phyloP scores from a whole-genome alignment of 768 basidiomycete species.

The Coprinopsis sp. region DNA sequence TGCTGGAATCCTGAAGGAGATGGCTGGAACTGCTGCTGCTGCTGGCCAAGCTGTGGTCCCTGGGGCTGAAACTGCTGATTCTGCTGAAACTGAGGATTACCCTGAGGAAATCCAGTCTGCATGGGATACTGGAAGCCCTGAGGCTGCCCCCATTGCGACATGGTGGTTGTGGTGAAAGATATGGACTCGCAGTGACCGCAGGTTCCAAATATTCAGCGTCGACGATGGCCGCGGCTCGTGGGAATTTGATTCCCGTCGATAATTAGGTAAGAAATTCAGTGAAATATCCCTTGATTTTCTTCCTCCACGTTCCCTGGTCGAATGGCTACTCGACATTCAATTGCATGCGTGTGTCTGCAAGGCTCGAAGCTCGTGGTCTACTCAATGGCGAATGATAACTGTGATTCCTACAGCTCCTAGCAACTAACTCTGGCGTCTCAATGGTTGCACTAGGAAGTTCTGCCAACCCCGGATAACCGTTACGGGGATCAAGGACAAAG shows the following conservation, averaged over 20 bases:
- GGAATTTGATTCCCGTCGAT: background rate
- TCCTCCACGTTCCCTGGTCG: too few species aligned
- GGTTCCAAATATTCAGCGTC: conserved; percentile 5
- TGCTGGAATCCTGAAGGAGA: conserved; percentile 26
- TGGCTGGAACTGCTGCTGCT: conserved; percentile 37
- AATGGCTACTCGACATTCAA: too few species aligned
- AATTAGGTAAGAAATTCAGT: conserved; percentile 2
- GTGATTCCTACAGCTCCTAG: too few species aligned
- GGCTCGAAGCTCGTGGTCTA: too few species aligned
- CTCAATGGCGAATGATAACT: too few species aligned
- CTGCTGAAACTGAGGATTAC: conserved; percentile 39
- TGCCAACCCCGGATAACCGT: too few species aligned
- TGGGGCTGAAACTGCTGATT: conserved; percentile 43
- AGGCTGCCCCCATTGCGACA: conserved; percentile 75
- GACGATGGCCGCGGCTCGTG: conserved; percentile 1
- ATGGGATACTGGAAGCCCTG: conserved; percentile 70
- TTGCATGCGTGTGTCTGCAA: too few species aligned
- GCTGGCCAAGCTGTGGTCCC: conserved; percentile 40
- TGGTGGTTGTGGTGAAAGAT: conserved; percentile 34
- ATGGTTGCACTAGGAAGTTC: too few species aligned
- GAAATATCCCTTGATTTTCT: too few species aligned
- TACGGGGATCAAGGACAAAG: too few species aligned
- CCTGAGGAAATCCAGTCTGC: conserved; percentile 59
- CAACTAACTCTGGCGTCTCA: too few species aligned
- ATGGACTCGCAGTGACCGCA: conserved; percentile 5